Base-by-base conservation (phyloP, 495 filamentous ascomycete species). In the Lichina pygmaea region DNA sequence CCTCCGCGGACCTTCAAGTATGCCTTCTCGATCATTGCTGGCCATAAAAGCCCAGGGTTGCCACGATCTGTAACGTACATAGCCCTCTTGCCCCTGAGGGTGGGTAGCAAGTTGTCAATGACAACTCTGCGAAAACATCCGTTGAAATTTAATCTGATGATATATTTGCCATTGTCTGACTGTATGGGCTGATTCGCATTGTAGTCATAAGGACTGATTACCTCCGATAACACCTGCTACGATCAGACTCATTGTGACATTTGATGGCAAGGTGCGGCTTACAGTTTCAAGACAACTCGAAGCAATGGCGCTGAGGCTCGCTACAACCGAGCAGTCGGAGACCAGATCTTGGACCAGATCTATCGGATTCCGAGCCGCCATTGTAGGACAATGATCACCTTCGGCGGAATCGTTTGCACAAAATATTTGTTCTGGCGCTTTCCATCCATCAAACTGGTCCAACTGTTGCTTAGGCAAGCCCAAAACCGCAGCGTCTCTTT, bases 1-100 rank as follows among this genome's bases (percentile, higher is more conserved):
- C 89, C 91, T 33, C 91, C 91, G 16, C 84, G 71, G 7, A 95
- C 70, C 61, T 95, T 99, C n/a, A 99, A 62, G 50, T 95, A 99
- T 4, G 89, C 89, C 55, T 99, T 99, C 58, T 99, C 89, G 34
- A 94, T 62, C 31, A 99, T 62, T 24, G 89, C 85, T n/a, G 86
- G 89, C 81, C 83, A 94, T 16, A 93, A 55, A 36, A 86, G 65
- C 13, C 56, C 58, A 9, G 78, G 74, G 49, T 92, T 78, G 32
- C 77, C 77, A 17, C 84, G 71, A 53, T 95, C 86, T 37, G 86
- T 68, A n/a, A 95, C 83, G 58, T 92, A 80, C 2, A 95, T 65
- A 4, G 73, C 70, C 34, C 81, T 72, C 31, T 65, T 52, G 36
- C 76, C 72, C 30, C 70, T 81, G 3, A 86, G 10, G 0, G 71